These are phyloP conservation scores for Aspergillus phoenicis DNA, from an alignment of 2,329 filamentous ascomycete species.

Conservation along the genomic window DNA sequence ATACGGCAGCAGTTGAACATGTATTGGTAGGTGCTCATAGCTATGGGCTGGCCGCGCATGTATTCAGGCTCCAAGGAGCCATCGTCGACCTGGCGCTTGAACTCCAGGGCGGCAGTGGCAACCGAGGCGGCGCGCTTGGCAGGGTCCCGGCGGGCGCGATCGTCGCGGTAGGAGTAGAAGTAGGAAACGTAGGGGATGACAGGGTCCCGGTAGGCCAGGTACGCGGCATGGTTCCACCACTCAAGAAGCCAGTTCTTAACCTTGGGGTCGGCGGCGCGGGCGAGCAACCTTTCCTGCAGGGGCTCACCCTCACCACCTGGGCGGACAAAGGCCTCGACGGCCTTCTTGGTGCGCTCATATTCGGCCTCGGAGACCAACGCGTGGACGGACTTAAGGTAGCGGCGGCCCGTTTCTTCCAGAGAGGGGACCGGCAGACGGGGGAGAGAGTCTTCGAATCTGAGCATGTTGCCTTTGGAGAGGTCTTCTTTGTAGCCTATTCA, in stretches of 20 bases:
- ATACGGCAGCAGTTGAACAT: constrained; percentile 97
- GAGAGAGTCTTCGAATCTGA: constrained; percentile 68
- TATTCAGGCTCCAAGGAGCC: constrained; percentile 92
- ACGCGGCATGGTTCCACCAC: constrained; percentile 97
- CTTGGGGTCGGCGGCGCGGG: constrained; percentile 75
- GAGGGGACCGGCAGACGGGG: constrained; percentile 64
- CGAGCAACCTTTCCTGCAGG: constrained; percentile 85
- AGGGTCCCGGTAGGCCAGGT: constrained; percentile 89
- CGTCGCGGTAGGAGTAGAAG: constrained; percentile 98
- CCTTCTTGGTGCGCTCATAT: constrained; percentile 68
- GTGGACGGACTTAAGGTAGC: constrained; percentile 68
- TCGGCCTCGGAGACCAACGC: constrained; percentile 62
- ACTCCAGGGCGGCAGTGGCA: constrained; percentile 80
- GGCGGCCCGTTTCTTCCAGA: constrained; percentile 64
- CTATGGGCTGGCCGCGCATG: constrained; percentile 96
- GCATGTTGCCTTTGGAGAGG: constrained; percentile 63
- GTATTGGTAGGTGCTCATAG: constrained; percentile 97
- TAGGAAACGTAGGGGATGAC: constrained; percentile 98
- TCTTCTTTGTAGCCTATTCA: constrained; percentile 65
- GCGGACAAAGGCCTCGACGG: constrained; percentile 83
- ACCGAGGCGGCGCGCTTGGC: constrained; percentile 92
- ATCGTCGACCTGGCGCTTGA: constrained; percentile 87
- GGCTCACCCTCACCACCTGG: constrained; percentile 81
- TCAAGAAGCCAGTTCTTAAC: constrained; percentile 93
- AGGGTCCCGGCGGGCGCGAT: constrained; percentile 82